These are phyloP conservation scores for Cinnamomum chago DNA, from an alignment of 164 flowering plant species.

Conservation along the genomic window DNA sequence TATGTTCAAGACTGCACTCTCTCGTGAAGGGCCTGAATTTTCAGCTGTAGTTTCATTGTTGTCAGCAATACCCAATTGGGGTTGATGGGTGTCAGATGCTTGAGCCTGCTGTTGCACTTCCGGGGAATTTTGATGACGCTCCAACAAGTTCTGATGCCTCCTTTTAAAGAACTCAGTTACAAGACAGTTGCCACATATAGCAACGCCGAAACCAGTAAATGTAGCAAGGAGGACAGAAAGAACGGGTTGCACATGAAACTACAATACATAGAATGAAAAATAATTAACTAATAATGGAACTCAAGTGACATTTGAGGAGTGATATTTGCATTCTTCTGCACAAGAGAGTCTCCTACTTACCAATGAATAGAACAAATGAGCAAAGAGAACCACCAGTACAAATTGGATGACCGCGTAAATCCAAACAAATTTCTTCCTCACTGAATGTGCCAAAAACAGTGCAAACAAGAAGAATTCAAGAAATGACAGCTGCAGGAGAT, in stretches of 20 bases:
- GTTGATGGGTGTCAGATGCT: conserved; percentile 18
- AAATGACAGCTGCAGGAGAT: background rate
- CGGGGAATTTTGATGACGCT: conserved; percentile 24
- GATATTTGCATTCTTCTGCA: background rate
- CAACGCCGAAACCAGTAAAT: conserved; percentile 76
- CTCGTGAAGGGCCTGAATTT: conserved; percentile 1
- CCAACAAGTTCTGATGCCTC: conserved; percentile 29
- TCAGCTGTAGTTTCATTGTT: conserved; percentile 1
- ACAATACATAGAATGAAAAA: conserved; percentile 6
- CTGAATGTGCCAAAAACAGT: conserved; percentile 26
- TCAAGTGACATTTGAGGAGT: background rate
- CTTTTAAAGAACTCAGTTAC: conserved; percentile 65
- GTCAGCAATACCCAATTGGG: conserved; percentile 3
- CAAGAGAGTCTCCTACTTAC: conserved; percentile 37
- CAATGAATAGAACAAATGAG: conserved; percentile 75
- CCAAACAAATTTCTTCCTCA: conserved; percentile 75
- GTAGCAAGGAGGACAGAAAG: conserved; percentile 74
- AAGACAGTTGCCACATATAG: conserved; percentile 69
- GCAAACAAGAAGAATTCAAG: background rate
- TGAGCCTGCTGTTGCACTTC: conserved; percentile 15
- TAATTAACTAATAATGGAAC: background rate
- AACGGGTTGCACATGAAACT: conserved; percentile 74
- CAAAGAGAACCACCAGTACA: conserved; percentile 79
- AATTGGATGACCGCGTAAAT: conserved; percentile 77
- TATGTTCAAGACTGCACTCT: background rate